phyloP scores from a whole-genome alignment of 169 alveolate genomes.

The Plasmodium vivax region DNA sequence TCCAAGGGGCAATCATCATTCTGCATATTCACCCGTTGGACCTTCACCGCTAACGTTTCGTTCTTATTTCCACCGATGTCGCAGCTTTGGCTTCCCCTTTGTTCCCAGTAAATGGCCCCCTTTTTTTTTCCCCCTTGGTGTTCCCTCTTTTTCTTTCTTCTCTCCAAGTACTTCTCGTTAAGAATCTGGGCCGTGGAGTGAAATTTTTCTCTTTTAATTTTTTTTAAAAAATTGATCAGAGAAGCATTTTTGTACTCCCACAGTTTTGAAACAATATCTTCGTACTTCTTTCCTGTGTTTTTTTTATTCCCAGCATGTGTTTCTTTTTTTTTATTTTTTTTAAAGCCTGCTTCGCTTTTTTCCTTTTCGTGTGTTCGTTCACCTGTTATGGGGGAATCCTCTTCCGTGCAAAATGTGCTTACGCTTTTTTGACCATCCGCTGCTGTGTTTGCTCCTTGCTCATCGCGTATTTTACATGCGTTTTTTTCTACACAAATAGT shows the following conservation, averaged over 20 bases:
- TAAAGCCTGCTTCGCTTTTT: background rate
- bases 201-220: slow-evolving; percentile 19
- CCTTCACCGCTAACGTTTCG: background rate
- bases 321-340: slow-evolving; percentile 3
- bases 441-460: background rate
- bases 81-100: background rate
- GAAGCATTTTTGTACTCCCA: slow-evolving; percentile 11
- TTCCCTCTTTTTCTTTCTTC: background rate
- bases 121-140: background rate
- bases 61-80: background rate
- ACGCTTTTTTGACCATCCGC: background rate
- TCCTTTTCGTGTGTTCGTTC: background rate
- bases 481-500: background rate
- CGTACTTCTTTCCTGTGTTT: background rate
- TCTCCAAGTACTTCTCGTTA: background rate
- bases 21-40: background rate
- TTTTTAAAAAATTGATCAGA: background rate
- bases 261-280: background rate
- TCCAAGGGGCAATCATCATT: background rate
- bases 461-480: background rate
- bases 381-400: background rate
- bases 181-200: background rate
- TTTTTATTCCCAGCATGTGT: background rate
- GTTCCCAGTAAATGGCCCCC: background rate
- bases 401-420: background rate